Evolutionary conservation across 352 stramenopile species (phyloP).

Genomic region (Phytophthora sansomeana): DNA sequence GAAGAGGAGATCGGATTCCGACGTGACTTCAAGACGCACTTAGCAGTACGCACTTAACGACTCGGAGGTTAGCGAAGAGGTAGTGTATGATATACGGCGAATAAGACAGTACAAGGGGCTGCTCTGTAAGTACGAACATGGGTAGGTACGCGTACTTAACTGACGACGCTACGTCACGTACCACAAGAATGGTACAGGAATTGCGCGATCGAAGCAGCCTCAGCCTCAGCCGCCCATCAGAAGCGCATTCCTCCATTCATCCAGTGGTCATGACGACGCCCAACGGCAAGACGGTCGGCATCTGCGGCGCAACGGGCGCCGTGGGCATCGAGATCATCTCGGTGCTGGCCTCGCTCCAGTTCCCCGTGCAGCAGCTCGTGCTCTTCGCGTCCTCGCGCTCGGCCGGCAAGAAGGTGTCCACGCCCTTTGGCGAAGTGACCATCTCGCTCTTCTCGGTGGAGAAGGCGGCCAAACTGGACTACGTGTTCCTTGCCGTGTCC

Average conservation of each 20-base stretch:
- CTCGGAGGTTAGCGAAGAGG: neutral
- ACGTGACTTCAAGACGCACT: slow-evolving; percentile 44
- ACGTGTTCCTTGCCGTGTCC: slow-evolving; percentile 97
- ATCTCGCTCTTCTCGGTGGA: slow-evolving; percentile 97
- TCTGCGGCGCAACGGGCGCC: slow-evolving; percentile 91
- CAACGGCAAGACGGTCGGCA: slow-evolving; percentile 75
- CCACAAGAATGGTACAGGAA: slow-evolving; percentile 13
- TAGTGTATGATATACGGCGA: neutral
- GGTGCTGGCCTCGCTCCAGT: slow-evolving; percentile 86
- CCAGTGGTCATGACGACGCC: slow-evolving; percentile 51
- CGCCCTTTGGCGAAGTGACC: slow-evolving; percentile 92
- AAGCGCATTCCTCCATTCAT: slow-evolving; percentile 7
- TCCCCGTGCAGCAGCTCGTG: slow-evolving; percentile 93
- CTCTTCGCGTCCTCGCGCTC: slow-evolving; percentile 96
- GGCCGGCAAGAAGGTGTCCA: slow-evolving; percentile 91
- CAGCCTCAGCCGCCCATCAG: neutral
- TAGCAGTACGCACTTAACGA: neutral
- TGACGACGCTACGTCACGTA: neutral
- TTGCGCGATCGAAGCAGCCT: neutral
- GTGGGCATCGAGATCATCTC: slow-evolving; percentile 98
- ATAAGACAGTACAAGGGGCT: neutral
- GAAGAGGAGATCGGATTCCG: slow-evolving; percentile 24
- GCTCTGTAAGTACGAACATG: neutral
- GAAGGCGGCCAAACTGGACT: slow-evolving; percentile 93
- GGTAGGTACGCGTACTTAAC: neutral